Percentiles rank a stretch among this genome's conserved stretches.
Evolutionary conservation across 129 eudicot genomes (phyloP).

Genomic region (Sambucus nigra): DNA sequence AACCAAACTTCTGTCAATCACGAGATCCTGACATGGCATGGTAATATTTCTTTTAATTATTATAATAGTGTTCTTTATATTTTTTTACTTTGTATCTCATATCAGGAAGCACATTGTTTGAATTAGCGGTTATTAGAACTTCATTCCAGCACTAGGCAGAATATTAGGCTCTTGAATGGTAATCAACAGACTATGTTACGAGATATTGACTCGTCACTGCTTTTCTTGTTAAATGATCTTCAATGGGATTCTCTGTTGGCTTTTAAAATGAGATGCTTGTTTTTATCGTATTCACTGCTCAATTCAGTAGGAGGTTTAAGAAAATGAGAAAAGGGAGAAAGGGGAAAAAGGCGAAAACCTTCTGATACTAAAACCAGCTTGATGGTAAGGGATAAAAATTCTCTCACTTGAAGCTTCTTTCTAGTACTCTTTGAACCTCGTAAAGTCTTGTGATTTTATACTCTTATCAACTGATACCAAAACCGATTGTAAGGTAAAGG

Average conservation of each 20-base stretch:
- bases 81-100: not conserved
- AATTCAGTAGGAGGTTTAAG: not conserved
- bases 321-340: not conserved
- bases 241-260: not conserved
- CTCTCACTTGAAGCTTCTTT: not conserved
- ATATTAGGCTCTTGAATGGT: too few relatives aligned
- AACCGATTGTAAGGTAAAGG: not conserved
- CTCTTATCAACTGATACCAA: not conserved
- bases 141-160: too few relatives aligned
- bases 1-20: constrained; percentile 53
- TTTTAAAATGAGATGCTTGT: not conserved
- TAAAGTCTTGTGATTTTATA: not conserved
- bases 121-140: not conserved
- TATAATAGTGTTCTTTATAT: not conserved
- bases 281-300: too few relatives aligned
- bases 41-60: constrained; percentile 23
- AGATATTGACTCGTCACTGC: too few relatives aligned
- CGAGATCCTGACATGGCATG: constrained; percentile 68
- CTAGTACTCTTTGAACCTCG: not conserved
- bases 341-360: not conserved
- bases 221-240: too few relatives aligned
- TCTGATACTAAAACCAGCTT: not conserved
- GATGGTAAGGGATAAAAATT: not conserved
- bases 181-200: too few relatives aligned
- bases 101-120: not conserved